Base-by-base conservation (phyloP, 768 basidiomycete species). In the Auricularia sp. region DNA sequence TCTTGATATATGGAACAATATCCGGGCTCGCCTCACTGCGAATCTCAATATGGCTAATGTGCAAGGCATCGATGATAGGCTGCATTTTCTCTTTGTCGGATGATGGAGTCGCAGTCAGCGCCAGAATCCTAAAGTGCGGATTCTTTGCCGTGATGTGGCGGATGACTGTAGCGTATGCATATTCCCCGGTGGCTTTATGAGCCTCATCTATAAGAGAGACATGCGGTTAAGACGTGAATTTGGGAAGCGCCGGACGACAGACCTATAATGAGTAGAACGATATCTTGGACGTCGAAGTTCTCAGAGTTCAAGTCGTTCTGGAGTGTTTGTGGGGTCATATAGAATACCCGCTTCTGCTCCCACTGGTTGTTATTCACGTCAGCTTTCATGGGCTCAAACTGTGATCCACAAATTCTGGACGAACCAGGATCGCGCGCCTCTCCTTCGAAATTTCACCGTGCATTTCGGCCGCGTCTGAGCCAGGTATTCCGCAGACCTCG, bases 321-420 rank as follows among this genome's bases (percentile, higher is more conserved):
- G 29, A 98, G 80, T 0, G 96, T 98, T 72, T 98, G 97, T 0
- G 95, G 93, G 0, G 95, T 98, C 86, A 95, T 93, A 72, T 92
- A 98, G 72, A 96, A 93, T 23, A 97, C 85, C 0, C 93, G 81
- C 71, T 91, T 93, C 69, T 87, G 82, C 66, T 79, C 75, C 90
- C 90, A 93, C 91, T 93, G 58, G 54, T 21, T 36, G 42, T 29
- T 29, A 29, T 29, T 29, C 29, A 29, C 29, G 29, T 29, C 29
- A 29, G 29, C 29, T 29, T 29, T 29, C 29, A 29, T 29, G 29
- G 29, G 29, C 29, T 29, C 29, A 29, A 12, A 34, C 18, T 23
- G 66, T 67, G 29, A 47, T 16, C 23, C 53, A 59, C 68, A 68
- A 56, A 67, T 61, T 44, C 66, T 67, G 60, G 59, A 78, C 84